Percentiles rank a stretch among this genome's conserved stretches.
Evolutionary conservation across 2,329 filamentous ascomycete species (phyloP).

Genomic region (Phyllosticta citrichinensis): DNA sequence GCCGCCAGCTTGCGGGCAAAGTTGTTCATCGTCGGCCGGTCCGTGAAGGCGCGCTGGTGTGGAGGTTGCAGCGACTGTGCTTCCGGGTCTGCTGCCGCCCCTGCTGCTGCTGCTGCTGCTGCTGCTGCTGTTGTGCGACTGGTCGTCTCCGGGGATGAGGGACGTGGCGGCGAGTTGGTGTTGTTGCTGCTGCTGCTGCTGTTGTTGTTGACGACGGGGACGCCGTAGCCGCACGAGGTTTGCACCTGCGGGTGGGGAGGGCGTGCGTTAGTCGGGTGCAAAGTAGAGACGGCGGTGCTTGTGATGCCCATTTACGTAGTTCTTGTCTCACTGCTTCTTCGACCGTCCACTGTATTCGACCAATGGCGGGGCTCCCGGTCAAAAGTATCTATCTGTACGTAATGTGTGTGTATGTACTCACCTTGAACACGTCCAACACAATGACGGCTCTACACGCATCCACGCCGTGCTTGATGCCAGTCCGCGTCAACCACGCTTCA

Average conservation of each 20-base stretch:
- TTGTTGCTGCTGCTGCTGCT: constrained; percentile 14
- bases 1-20: constrained; percentile 42
- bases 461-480: constrained; percentile 39
- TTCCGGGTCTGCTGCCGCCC: constrained; percentile 9
- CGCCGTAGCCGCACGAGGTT: constrained; percentile 57
- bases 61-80: constrained; percentile 6
- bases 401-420: constrained; percentile 11
- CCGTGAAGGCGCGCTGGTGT: constrained; percentile 18
- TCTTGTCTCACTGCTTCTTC: neutral
- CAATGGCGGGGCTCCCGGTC: neutral
- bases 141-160: neutral
- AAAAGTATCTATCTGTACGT: too few species aligned
- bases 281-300: neutral
- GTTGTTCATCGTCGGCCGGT: constrained; percentile 46
- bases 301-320: neutral
- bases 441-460: constrained; percentile 43
- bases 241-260: constrained; percentile 36
- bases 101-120: too few species aligned
- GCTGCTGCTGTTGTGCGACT: neutral
- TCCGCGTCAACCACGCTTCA: constrained; percentile 26
- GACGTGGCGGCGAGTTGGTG: neutral
- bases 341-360: neutral
- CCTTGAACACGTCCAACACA: constrained; percentile 51
- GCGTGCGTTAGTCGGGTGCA: neutral
- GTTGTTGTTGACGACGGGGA: constrained; percentile 42